Percentiles rank a stretch among this genome's conserved stretches.
Conservation (phyloP, 371 early-diverging fungal genomes). For the Apophysomyces ossiformis region DNA sequence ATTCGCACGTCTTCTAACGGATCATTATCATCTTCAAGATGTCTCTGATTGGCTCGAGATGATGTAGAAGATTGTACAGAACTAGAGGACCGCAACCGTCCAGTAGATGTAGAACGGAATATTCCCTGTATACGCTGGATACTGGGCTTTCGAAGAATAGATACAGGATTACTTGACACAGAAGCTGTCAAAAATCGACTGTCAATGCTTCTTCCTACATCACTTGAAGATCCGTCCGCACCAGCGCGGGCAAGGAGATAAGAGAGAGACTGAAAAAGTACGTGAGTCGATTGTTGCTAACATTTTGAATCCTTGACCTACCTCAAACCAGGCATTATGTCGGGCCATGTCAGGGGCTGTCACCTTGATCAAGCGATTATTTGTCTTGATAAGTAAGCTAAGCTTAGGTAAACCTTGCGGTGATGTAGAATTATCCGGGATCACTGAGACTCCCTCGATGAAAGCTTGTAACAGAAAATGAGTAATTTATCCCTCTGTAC, state of each 20-base stretch:
- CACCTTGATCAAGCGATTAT: conserved; percentile 69
- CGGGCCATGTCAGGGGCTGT: conserved; percentile 68
- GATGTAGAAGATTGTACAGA: conserved; percentile 11
- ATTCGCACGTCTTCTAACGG: conserved; percentile 55
- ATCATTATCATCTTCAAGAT: conserved; percentile 35
- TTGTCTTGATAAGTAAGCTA: conserved; percentile 70
- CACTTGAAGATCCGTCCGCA: conserved; percentile 11
- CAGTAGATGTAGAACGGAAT: conserved; percentile 26
- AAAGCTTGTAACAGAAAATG: conserved; percentile 43
- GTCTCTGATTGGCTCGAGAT: not conserved
- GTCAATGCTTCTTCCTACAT: not conserved
- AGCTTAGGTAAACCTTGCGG: conserved; percentile 53
- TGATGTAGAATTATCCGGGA: conserved; percentile 33
- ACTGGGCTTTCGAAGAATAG: conserved; percentile 35
- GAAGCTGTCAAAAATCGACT: conserved; percentile 14
- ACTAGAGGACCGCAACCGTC: conserved; percentile 7
- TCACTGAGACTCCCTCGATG: conserved; percentile 60
- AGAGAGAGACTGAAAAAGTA: conserved; percentile 31
- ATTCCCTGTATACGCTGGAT: conserved; percentile 38
- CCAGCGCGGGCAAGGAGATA: conserved; percentile 32
- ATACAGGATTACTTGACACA: conserved; percentile 22
- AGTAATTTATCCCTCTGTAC: not conserved
- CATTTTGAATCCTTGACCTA: conserved; percentile 14
- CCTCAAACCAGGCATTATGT: conserved; percentile 71
- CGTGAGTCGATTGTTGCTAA: not conserved